Evolutionary conservation across 768 basidiomycete genomes (phyloP).

Genomic region (Infundibulicybe gibba): DNA sequence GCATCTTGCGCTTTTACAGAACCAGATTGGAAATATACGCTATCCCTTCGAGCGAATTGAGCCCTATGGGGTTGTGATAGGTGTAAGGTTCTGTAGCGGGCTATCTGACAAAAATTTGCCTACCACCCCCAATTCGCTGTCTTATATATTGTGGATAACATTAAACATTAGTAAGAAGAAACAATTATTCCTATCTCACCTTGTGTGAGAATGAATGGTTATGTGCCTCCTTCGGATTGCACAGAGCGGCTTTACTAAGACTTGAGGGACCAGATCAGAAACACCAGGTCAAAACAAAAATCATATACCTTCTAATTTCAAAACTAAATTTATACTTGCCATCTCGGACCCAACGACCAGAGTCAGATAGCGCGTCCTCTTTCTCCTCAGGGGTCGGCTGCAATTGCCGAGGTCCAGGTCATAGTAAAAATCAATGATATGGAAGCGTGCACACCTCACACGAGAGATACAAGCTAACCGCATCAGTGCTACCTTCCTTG

Average conservation of each 20-base stretch:
- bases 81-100: background rate
- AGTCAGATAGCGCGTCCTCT: constrained; percentile 53
- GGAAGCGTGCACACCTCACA: constrained; percentile 58
- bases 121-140: constrained; percentile 91
- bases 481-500: constrained; percentile 43
- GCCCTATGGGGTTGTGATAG: constrained; percentile 43
- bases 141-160: constrained; percentile 32
- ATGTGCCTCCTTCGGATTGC: constrained; percentile 72
- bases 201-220: constrained; percentile 82
- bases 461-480: constrained; percentile 74
- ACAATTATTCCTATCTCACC: constrained; percentile 10
- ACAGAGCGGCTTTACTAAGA: constrained; percentile 42
- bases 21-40: constrained; percentile 56
- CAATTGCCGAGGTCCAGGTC: background rate
- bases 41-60: constrained; percentile 75
- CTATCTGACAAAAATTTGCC: background rate
- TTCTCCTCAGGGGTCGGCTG: constrained; percentile 79
- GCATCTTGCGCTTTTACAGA: constrained; percentile 57
- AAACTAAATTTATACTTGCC: constrained; percentile 86
- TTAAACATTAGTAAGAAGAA: background rate
- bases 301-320: constrained; percentile 64
- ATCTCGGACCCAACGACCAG: constrained; percentile 80
- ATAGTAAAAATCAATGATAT: background rate
- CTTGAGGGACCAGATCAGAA: constrained; percentile 14
- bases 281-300: too few species aligned